Base-by-base conservation (phyloP, 2,329 filamentous ascomycete species). In the Elsinoe arachidis region DNA sequence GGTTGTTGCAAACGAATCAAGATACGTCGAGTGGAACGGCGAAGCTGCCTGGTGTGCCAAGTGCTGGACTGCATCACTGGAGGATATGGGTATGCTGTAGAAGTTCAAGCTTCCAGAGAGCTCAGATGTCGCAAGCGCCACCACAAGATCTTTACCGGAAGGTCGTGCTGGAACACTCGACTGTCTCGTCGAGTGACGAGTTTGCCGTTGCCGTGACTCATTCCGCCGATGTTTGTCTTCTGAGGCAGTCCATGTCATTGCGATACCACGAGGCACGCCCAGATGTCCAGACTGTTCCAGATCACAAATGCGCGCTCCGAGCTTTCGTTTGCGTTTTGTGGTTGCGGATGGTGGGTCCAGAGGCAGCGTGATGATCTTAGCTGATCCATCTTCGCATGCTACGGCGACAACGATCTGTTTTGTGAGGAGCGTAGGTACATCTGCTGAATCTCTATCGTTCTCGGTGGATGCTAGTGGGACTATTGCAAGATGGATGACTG, bases 331-430 rank as follows among this genome's bases (percentile, higher is more conserved):
- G 52, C 74, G 66, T 26, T 70, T 70, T 26, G 69, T 66, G 2
- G 67, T 63, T 17, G 72, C 69, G 38, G 78, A 73, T 21, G 80
- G 80, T 49, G 81, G 80, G 11, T 67, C 66, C 21, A 84, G 69
- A 3, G 82, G 80, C 15, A 83, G 63, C 3, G 76, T 76, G 19
- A 85, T 71, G 49, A 85, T 63, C 30, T 77, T 74, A 10, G 81
- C 72, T n/a, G 75, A 79, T 12, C 75, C 77, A 65, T 85, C 81
- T 14, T 78, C 74, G 61, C 80, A 84, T 14, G 78, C 74, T 3
- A 78, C 76, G 0, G 77, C 73, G 37, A 84, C 71, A 10, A 85
- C 71, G 14, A 85, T 76, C 2, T 61, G 63, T 56, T 73, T 76
- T 37, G 73, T 71, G 41, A 72, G 73, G 57, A 81, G 44, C 21